Conservation (phyloP, 805 yeast genomes). For the Lachancea mirantina region DNA sequence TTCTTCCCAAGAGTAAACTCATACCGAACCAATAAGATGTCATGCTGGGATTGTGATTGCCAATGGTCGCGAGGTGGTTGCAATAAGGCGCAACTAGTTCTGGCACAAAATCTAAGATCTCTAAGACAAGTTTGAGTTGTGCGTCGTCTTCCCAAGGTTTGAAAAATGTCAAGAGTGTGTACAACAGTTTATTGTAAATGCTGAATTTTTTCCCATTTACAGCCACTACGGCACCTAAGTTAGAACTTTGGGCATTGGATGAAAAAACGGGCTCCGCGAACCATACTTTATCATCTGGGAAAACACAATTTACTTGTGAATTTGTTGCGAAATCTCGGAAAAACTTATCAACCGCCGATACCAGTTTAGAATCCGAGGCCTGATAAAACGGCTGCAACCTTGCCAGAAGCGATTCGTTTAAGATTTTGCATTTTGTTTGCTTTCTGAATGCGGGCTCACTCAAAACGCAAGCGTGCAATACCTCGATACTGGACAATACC, state of each 20-base stretch:
- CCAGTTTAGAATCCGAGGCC: conserved; percentile 32
- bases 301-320: conserved; percentile 39
- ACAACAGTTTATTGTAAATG: conserved; percentile 61
- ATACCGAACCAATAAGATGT: conserved; percentile 80
- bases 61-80: conserved; percentile 51
- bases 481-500: conserved; percentile 36
- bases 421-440: conserved; percentile 62
- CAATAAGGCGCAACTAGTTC: conserved; percentile 72
- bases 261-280: conserved; percentile 25
- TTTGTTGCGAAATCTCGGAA: conserved; percentile 46
- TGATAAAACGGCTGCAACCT: conserved; percentile 49
- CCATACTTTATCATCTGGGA: conserved; percentile 48
- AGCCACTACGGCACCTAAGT: conserved; percentile 37
- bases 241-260: conserved; percentile 16
- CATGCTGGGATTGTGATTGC: conserved; percentile 70
- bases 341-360: conserved; percentile 38
- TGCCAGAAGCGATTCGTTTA: conserved; percentile 68
- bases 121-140: conserved; percentile 50
- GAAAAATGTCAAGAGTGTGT: conserved; percentile 52
- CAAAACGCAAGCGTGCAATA: conserved; percentile 46
- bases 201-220: conserved; percentile 48
- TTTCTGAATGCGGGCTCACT: conserved; percentile 56
- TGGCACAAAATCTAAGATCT: conserved; percentile 46
- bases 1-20: conserved; percentile 51
- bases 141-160: conserved; percentile 75